Evolutionary conservation across 495 filamentous ascomycete species (phyloP).

Genomic region (Penicillium mononematosum): DNA sequence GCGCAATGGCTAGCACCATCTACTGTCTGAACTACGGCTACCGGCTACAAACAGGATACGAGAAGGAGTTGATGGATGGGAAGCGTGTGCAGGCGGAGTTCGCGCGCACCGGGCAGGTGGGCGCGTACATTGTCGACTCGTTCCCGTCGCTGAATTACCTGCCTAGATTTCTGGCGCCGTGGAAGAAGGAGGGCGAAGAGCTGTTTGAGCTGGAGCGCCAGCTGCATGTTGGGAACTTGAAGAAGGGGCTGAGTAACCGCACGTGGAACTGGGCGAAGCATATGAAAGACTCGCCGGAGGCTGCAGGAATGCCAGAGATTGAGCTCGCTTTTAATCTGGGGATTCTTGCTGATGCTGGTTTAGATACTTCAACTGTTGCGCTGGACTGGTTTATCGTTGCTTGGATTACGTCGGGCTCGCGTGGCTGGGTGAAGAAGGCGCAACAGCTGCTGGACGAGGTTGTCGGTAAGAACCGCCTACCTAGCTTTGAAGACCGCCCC

Average conservation of each 20-base stretch:
- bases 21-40: constrained; percentile 59
- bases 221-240: constrained; percentile 19
- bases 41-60: constrained; percentile 31
- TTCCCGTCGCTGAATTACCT: constrained; percentile 47
- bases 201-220: constrained; percentile 26
- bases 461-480: constrained; percentile 14
- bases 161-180: constrained; percentile 44
- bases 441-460: constrained; percentile 25
- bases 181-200: constrained; percentile 47
- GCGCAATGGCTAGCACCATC: constrained; percentile 60
- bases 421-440: constrained; percentile 13
- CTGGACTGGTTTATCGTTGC: constrained; percentile 33
- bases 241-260: not conserved
- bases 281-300: not conserved
- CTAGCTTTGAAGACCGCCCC: constrained; percentile 35
- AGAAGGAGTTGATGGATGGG: constrained; percentile 22
- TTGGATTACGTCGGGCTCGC: constrained; percentile 20
- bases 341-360: constrained; percentile 37
- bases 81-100: constrained; percentile 29
- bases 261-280: constrained; percentile 12
- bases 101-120: not conserved
- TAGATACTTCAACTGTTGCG: constrained; percentile 34
- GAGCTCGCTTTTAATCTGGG: constrained; percentile 38
- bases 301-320: constrained; percentile 13
- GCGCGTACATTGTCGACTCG: not conserved